phyloP scores from a whole-genome alignment of 352 stramenopile species.

The Phytophthora foliorum region DNA sequence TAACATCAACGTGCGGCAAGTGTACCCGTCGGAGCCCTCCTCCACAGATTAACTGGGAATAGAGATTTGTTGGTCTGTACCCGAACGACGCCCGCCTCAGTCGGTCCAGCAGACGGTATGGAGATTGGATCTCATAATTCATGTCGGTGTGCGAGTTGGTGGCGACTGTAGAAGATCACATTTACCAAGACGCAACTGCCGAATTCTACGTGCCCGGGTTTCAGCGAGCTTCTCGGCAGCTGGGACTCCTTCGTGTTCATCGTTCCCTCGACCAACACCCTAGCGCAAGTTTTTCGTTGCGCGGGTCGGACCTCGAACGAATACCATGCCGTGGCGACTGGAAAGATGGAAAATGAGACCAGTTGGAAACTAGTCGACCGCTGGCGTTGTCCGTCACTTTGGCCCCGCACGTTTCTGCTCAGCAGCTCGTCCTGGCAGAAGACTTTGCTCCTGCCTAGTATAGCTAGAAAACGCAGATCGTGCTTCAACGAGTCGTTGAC shows the following conservation, averaged over 20 bases:
- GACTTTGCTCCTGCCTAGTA: too few relatives aligned
- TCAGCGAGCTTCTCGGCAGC: background rate
- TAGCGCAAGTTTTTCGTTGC: too few relatives aligned
- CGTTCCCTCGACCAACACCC: background rate
- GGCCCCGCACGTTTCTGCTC: background rate
- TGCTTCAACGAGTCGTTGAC: too few relatives aligned
- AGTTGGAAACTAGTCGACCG: background rate
- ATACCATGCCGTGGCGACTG: conserved; percentile 1
- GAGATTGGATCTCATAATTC: too few relatives aligned
- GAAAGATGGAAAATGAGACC: background rate
- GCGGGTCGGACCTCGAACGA: too few relatives aligned
- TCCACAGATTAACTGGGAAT: conserved; percentile 11
- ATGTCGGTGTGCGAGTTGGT: too few relatives aligned
- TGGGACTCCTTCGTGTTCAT: background rate
- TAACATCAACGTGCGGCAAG: conserved; percentile 87
- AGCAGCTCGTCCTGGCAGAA: too few relatives aligned
- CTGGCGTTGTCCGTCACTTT: background rate
- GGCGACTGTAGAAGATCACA: background rate
- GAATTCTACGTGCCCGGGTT: background rate
- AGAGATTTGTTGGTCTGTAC: conserved; percentile 2
- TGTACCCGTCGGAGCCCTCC: conserved; percentile 50
- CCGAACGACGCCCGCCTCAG: background rate
- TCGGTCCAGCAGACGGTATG: too few relatives aligned
- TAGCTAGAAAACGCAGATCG: too few relatives aligned
- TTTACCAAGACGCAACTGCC: background rate